Conservation (phyloP, 2,329 filamentous ascomycete genomes). For the Neoarthrinium moseri region DNA sequence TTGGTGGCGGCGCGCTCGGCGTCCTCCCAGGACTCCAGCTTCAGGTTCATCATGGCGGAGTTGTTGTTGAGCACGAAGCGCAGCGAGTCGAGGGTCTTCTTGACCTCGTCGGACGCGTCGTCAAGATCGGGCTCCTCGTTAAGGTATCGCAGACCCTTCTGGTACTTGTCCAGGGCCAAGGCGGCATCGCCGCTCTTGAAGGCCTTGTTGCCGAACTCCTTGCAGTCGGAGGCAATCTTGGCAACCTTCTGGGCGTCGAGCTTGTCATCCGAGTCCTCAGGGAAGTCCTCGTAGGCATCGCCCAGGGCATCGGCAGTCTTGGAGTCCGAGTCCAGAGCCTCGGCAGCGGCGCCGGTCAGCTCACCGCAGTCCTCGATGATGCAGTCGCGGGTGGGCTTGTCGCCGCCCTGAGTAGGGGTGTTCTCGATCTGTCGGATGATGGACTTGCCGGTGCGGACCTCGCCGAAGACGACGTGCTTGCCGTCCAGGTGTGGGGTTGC, state of each 20-base stretch:
- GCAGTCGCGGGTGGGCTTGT: slow-evolving; percentile 75
- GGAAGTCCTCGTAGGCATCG: slow-evolving; percentile 93
- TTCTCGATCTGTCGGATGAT: slow-evolving; percentile 90
- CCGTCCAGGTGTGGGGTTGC: slow-evolving; percentile 90
- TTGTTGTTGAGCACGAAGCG: slow-evolving; percentile 89
- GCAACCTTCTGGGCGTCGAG: slow-evolving; percentile 68
- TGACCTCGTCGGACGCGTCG: slow-evolving; percentile 66
- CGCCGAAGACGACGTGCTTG: slow-evolving; percentile 97
- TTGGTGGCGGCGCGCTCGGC: slow-evolving; percentile 68
- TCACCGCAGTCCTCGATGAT: slow-evolving; percentile 83
- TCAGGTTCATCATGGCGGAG: slow-evolving; percentile 80
- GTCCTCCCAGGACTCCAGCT: slow-evolving; percentile 71
- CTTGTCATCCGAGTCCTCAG: slow-evolving; percentile 69
- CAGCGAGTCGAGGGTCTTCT: slow-evolving; percentile 66
- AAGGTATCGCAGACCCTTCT: slow-evolving; percentile 68
- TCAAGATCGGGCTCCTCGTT: slow-evolving; percentile 69
- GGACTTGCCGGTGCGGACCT: slow-evolving; percentile 90
- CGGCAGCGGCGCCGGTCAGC: slow-evolving; percentile 67
- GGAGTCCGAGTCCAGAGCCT: slow-evolving; percentile 56
- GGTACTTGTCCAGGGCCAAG: slow-evolving; percentile 83
- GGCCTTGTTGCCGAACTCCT: slow-evolving; percentile 87
- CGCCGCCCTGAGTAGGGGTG: slow-evolving; percentile 67
- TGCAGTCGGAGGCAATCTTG: slow-evolving; percentile 80
- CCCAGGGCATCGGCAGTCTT: slow-evolving; percentile 77
- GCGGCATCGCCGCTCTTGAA: slow-evolving; percentile 77